phyloP scores from a whole-genome alignment of 2,329 filamentous ascomycete genomes.

The Alternaria conjuncta region DNA sequence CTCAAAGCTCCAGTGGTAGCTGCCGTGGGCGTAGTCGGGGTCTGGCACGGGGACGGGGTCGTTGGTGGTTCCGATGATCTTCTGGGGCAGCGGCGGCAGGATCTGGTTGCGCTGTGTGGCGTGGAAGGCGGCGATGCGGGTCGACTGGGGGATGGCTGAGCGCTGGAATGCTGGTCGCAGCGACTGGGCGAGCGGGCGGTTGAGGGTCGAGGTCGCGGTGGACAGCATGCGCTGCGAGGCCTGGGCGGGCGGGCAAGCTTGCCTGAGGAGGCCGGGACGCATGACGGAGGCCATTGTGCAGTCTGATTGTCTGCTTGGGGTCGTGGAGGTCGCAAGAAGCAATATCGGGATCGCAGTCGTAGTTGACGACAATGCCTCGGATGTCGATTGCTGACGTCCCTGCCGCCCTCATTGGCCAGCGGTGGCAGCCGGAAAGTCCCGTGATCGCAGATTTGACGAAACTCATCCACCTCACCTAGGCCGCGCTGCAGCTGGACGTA shows the following conservation, averaged over 20 bases:
- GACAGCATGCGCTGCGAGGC: constrained; percentile 55
- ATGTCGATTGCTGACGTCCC: constrained; percentile 26
- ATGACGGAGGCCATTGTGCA: constrained; percentile 60
- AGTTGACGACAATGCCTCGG: constrained; percentile 29
- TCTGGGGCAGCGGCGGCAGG: constrained; percentile 85
- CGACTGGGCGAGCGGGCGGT: constrained; percentile 46
- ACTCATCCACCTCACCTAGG: constrained; percentile 31
- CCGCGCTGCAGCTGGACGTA: constrained; percentile 35
- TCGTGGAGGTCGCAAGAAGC: constrained; percentile 10
- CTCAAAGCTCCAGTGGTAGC: constrained; percentile 99
- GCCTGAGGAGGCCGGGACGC: constrained; percentile 58
- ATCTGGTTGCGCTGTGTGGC: constrained; percentile 76
- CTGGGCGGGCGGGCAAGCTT: constrained; percentile 50
- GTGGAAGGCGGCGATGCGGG: constrained; percentile 81
- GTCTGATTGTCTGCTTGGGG: constrained; percentile 7
- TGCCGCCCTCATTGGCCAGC: constrained; percentile 24
- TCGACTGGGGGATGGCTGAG: constrained; percentile 49
- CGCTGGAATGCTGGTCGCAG: constrained; percentile 51
- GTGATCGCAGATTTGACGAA: constrained; percentile 28
- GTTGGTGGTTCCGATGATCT: constrained; percentile 82
- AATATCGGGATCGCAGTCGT: constrained; percentile 12
- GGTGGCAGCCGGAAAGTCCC: constrained; percentile 26
- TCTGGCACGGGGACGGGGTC: constrained; percentile 79
- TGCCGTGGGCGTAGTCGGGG: constrained; percentile 80
- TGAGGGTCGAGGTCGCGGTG: constrained; percentile 46